A percentile compares a stretch with the other conserved stretches of the same genome.
Conservation (phyloP, 208 protist genomes). For the Tritrichomonas foetus region DNA sequence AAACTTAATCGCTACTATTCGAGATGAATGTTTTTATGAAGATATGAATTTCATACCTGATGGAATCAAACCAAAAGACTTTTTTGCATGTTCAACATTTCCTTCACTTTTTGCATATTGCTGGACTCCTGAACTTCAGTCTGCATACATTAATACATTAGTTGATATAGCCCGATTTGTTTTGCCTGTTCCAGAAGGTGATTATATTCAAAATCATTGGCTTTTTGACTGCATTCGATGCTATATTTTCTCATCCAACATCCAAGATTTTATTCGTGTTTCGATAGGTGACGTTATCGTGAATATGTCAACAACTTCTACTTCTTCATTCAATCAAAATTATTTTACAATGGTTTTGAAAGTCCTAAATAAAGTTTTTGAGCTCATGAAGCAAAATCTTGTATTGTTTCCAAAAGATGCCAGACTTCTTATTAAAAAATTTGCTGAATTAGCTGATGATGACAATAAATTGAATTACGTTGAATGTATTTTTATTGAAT, state of each 20-base stretch:
- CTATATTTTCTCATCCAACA: background rate
- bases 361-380: too few species aligned
- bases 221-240: background rate
- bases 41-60: background rate
- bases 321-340: too few species aligned
- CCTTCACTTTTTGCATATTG: background rate
- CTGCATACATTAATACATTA: background rate
- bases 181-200: too few species aligned
- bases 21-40: background rate
- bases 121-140: background rate
- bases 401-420: background rate
- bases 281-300: background rate
- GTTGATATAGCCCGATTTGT: background rate
- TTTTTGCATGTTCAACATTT: background rate
- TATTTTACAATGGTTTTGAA: too few species aligned
- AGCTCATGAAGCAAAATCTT: background rate
- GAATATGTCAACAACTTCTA: too few species aligned
- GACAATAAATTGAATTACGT: background rate
- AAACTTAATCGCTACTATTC: background rate
- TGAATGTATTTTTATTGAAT: background rate
- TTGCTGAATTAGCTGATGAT: background rate
- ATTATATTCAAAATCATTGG: background rate
- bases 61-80: background rate
- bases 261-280: background rate
- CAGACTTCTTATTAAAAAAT: background rate